phyloP scores from a whole-genome alignment of 2,329 filamentous ascomycete species.

The Ascochyta pisi region DNA sequence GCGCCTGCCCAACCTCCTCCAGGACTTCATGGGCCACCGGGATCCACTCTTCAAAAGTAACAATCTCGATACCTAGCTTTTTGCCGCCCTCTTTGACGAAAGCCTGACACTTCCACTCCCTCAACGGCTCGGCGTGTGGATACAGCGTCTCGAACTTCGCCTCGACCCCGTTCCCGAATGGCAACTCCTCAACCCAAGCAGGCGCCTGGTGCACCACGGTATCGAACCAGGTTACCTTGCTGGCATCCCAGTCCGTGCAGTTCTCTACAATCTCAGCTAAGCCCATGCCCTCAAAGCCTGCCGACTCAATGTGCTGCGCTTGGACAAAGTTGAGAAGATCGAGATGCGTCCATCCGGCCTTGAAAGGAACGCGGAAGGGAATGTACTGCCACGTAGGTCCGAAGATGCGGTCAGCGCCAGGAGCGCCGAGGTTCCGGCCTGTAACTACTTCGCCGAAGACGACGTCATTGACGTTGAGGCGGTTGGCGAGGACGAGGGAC shows the following conservation, averaged over 20 bases:
- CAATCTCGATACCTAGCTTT: constrained; percentile 63
- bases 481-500: constrained; percentile 67
- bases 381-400: constrained; percentile 74
- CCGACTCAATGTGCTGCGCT: constrained; percentile 42
- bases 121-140: constrained; percentile 51
- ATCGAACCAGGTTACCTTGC: constrained; percentile 44
- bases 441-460: constrained; percentile 72
- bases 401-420: constrained; percentile 63
- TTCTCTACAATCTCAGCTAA: constrained; percentile 44
- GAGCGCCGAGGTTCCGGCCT: constrained; percentile 66
- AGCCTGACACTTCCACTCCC: constrained; percentile 66
- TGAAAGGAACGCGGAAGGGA: constrained; percentile 67
- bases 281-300: constrained; percentile 47
- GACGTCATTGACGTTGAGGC: constrained; percentile 62
- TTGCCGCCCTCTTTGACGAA: constrained; percentile 60
- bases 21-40: constrained; percentile 60
- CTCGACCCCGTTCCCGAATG: constrained; percentile 47
- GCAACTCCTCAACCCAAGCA: constrained; percentile 64
- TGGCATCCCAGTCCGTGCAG: constrained; percentile 43
- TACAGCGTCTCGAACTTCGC: constrained; percentile 63
- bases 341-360: constrained; percentile 52
- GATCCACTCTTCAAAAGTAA: constrained; percentile 65
- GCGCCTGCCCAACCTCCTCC: constrained; percentile 48
- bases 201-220: constrained; percentile 51
- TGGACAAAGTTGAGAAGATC: constrained; percentile 48